Base-by-base conservation (phyloP, 106 monocot genomes). In the Chionographis japonica region DNA sequence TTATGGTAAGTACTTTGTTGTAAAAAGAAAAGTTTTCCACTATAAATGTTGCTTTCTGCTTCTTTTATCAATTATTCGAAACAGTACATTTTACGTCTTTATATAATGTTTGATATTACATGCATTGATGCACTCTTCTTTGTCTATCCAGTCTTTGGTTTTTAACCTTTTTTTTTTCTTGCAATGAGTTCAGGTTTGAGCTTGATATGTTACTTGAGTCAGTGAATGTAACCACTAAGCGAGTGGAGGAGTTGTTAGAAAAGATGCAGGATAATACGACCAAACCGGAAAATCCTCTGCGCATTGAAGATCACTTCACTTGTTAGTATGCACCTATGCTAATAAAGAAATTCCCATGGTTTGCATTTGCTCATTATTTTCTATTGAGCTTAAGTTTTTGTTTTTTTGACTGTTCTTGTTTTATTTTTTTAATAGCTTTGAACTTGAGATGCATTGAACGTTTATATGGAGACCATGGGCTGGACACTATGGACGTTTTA, bases 401-500 rank as follows among this genome's bases (percentile, higher is more conserved):
- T 39, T 3, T 2, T 60, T 1, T 60, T 18, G 8, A 41, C 6
- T 0, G 40, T 42, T 43, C 49, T 4, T 12, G 6, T 4, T 40
- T 19, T 54, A 3, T 55, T 68, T 39, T 16, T 68, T 6, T 55
- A 50, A n/a, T 37, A 75, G 74, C 67, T 60, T 40, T 40, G 52
- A 37, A 66, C 52, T 18, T 75, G 67, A 52, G 60, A 38, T 67
- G 67, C 39, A 67, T 75, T 20, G 67, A 75, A 60, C 20, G 59
- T 1, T 13, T 75, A 40, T 75, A 75, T 17, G 60, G 59, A 19
- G 67, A 75, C 12, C 50, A 75, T 39, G 65, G 74, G 2, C 58
- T 67, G 3, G 67, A 75, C 6, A 18, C 67, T 8, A 39, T 67
- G 37, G 60, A 75, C 52, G 10, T 58, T 52, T 16, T 75, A 14